Evolutionary conservation across 2,329 filamentous ascomycete species (phyloP), one percentile per base, ranked within the genome.

Genomic region (Fusarium subtropicale): DNA sequence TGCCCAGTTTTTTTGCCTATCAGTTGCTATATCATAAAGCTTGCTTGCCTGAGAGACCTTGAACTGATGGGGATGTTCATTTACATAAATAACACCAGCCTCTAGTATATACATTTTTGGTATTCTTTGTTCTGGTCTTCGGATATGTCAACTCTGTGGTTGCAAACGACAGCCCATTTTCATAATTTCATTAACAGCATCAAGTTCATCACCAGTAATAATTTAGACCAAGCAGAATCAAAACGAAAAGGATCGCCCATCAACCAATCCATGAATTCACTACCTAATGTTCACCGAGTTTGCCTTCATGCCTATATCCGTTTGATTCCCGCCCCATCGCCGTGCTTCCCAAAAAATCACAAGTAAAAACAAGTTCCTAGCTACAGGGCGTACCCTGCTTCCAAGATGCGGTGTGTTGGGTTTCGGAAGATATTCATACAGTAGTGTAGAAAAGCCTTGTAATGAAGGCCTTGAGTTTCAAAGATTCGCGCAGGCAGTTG

Each of bases 301-400:
- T 69, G 64, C 69, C 71, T 42, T 71, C 67, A 67, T 74, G 71
- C 71, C 71, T 68, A 56, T 69, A 61, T 69, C 63, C 67, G 67
- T 64, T 63, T 56, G 64, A 48, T 31, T 47, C 62, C 48, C 34
- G 36, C 48, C 67, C 67, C 71, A 74, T 73, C 71, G 71, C 71
- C 71, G 67, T 73, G 70, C 70, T 72, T 71, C 70, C 70, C 62
- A 62, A 66, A 69, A 62, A 68, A 58, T 45, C 53, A 62, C 57
- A 71, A 48, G 56, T 66, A 57, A 68, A 64, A 69, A 71, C 56
- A 57, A 57, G 66, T 64, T 66, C 63, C 64, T 56, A 68, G 56
- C 67, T 67, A 58, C 67, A 72, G 61, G 56, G 56, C 47, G 53
- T 51, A 22, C 63, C 50, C 67, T 68, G 67, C 26, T 54, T 56